Evolutionary conservation across 2,329 filamentous ascomycete species (phyloP).

Genomic region (Scytalidium sp.): DNA sequence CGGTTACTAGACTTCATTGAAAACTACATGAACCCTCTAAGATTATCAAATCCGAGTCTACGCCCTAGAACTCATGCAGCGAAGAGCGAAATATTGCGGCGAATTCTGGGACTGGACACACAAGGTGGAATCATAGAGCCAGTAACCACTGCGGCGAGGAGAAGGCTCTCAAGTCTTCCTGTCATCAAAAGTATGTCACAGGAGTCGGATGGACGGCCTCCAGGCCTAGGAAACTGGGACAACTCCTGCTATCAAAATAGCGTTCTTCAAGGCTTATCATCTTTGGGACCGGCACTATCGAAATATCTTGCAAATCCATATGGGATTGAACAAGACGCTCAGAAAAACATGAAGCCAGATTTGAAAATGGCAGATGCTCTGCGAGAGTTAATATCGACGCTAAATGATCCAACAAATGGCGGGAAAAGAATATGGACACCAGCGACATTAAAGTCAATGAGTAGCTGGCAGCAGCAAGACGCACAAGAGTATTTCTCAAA

Average conservation of each 20-base stretch:
- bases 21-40: constrained; percentile 31
- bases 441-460: constrained; percentile 81
- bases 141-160: constrained; percentile 56
- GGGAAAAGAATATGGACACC: constrained; percentile 81
- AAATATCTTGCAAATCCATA: constrained; percentile 57
- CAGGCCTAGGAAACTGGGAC: constrained; percentile 83
- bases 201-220: constrained; percentile 43
- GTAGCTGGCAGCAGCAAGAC: constrained; percentile 94
- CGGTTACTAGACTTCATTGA: constrained; percentile 56
- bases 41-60: constrained; percentile 44
- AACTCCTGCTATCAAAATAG: constrained; percentile 99
- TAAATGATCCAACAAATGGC: constrained; percentile 69
- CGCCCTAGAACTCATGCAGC: constrained; percentile 44
- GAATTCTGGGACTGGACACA: constrained; percentile 58
- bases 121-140: constrained; percentile 51
- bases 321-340: constrained; percentile 19
- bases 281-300: constrained; percentile 63
- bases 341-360: constrained; percentile 14
- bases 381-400: constrained; percentile 60
- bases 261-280: constrained; percentile 80
- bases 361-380: constrained; percentile 30
- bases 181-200: constrained; percentile 36
- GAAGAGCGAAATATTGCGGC: constrained; percentile 64
- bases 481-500: constrained; percentile 97
- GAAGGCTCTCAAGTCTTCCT: constrained; percentile 48